Evolutionary conservation across 2,329 filamentous ascomycete species (phyloP).

Genomic region (Metarhizium rileyi): DNA sequence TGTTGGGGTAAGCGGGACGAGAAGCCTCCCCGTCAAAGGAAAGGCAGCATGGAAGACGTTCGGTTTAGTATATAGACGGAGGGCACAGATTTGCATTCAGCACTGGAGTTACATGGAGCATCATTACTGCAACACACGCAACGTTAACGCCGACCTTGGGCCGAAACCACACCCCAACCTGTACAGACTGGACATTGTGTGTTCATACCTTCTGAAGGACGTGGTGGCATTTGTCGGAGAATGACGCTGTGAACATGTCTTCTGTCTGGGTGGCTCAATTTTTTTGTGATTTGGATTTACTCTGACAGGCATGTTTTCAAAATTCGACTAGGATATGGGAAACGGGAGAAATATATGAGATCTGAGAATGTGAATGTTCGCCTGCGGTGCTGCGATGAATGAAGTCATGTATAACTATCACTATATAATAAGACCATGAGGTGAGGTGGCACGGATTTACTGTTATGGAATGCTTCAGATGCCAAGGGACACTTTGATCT

Average conservation of each 20-base stretch:
- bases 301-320: constrained; percentile 2
- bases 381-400: not conserved
- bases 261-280: not conserved
- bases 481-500: not conserved
- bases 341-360: not conserved
- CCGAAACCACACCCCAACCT: no score
- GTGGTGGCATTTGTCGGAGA: not conserved
- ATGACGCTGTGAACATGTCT: not conserved
- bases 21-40: constrained; percentile 14
- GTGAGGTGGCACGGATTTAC: not conserved
- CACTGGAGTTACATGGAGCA: constrained; percentile 22
- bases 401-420: constrained; percentile 6
- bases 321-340: constrained; percentile 2
- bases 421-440: not conserved
- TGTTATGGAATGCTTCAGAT: not conserved
- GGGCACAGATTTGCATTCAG: constrained; percentile 18
- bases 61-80: constrained; percentile 7
- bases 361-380: not conserved
- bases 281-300: not conserved
- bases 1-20: constrained; percentile 4
- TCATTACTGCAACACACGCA: constrained; percentile 7
- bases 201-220: not conserved
- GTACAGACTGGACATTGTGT: not conserved
- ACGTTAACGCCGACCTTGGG: not conserved
- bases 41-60: constrained; percentile 8